Percentiles rank a stretch among this genome's conserved stretches.
phyloP scores from a whole-genome alignment of 345 rosid species.

The Pelargonium nanum region DNA sequence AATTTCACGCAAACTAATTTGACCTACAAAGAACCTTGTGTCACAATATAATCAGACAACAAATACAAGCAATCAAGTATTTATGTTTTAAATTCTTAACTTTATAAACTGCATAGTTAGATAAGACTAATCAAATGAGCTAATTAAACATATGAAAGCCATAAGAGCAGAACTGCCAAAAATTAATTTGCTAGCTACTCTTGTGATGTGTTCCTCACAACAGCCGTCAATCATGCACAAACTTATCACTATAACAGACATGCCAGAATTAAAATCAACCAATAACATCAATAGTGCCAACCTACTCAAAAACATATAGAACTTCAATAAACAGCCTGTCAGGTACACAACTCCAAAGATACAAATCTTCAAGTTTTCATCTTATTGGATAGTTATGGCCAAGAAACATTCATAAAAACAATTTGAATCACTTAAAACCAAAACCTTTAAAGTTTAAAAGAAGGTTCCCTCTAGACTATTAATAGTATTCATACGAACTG shows the following conservation, averaged over 20 bases:
- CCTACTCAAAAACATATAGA: neutral
- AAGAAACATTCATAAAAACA: neutral
- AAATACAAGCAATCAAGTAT: neutral
- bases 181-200: neutral
- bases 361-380: neutral
- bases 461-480: too few species aligned
- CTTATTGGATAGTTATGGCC: neutral
- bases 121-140: neutral
- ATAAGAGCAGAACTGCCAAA: neutral
- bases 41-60: neutral
- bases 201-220: neutral
- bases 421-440: neutral
- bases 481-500: too few species aligned
- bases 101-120: neutral
- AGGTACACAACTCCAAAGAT: neutral
- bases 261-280: neutral
- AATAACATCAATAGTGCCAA: neutral
- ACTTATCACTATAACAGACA: too few species aligned
- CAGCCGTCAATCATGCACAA: neutral
- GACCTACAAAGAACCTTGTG: neutral
- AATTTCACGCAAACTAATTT: neutral
- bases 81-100: neutral
- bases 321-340: neutral
- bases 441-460: neutral
- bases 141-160: neutral